A percentile compares a stretch with the other conserved stretches of the same genome.
These are phyloP conservation scores for Vicia villosa DNA, from an alignment of 306 rosid species.

Conservation along the genomic window DNA sequence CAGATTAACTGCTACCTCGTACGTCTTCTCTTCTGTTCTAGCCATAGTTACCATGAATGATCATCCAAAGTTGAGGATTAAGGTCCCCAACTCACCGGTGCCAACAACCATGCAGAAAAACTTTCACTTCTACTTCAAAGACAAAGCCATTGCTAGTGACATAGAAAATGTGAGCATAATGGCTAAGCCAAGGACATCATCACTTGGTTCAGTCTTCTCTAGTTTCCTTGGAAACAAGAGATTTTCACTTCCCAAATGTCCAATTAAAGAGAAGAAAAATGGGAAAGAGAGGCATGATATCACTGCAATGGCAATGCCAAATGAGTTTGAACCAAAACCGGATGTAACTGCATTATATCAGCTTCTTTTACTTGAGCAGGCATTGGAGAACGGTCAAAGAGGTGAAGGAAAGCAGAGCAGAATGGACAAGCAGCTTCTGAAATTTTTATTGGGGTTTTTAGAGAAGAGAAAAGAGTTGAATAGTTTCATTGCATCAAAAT, in stretches of 20 bases:
- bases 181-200: slow-evolving; percentile 17
- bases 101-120: slow-evolving; percentile 38
- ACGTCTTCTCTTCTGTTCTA: background rate
- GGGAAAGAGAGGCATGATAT: background rate
- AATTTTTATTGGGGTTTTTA: slow-evolving; percentile 27
- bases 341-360: slow-evolving; percentile 28
- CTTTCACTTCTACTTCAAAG: slow-evolving; percentile 22
- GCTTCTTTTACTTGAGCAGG: slow-evolving; percentile 28
- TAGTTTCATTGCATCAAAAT: background rate
- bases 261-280: slow-evolving; percentile 21
- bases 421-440: slow-evolving; percentile 3
- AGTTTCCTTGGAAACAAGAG: slow-evolving; percentile 27
- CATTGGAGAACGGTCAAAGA: background rate
- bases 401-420: slow-evolving; percentile 8
- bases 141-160: slow-evolving; percentile 1
- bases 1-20: slow-evolving; percentile 30
- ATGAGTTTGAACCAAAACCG: slow-evolving; percentile 7
- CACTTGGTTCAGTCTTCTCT: slow-evolving; percentile 20
- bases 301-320: background rate
- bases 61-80: slow-evolving; percentile 39
- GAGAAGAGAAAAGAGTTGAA: slow-evolving; percentile 21
- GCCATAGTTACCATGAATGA: slow-evolving; percentile 24
- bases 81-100: slow-evolving; percentile 39
- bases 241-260: slow-evolving; percentile 16
- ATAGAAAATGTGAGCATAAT: background rate